Evolutionary conservation across 2,329 filamentous ascomycete species (phyloP), one percentile per base, ranked within the genome.

Genomic region (Uncinocarpus reesii): DNA sequence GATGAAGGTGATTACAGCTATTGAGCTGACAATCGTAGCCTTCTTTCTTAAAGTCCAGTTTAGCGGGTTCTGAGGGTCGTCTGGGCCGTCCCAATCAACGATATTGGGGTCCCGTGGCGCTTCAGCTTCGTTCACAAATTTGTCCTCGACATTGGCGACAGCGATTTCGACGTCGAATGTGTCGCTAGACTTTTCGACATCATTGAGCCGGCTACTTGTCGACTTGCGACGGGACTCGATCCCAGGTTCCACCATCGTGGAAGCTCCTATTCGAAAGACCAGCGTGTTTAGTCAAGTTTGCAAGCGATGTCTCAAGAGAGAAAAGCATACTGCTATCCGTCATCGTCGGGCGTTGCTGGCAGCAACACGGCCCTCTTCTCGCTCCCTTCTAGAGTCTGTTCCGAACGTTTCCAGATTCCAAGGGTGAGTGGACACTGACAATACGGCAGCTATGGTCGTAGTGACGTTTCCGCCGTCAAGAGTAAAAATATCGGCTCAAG

Each of bases 11-110:
- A 52, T 50, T 26, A 50, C 26, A 24, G 46, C 42, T 42, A 52
- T 47, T 10, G 42, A 47, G 10, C 7, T 10, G 26, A 47, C 42
- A 20, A 52, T 48, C 26, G 44, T 23, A 26, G 45, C 20, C 59
- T 71, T 74, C 52, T 51, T 50, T 6, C 18, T 45, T 2, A 40
- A 34, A 3, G 32, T 16, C 58, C 58, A 61, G 42, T 61, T 60
- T 32, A 58, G 20, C 21, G 58, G 58, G 46, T 59, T 58, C 38
- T 58, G 56, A 24, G 55, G 56, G 35, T 61, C 58, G 37, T 59
- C 50, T 16, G 56, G 56, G 2, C 56, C 56, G 37, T 59, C 53
- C 58, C 58, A 61, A 24, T 54, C 47, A 11, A 61, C 57, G 10
- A 59, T 51, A 48, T 58, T 54, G 3, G 51, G 48, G 26, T 53